These are phyloP conservation scores for Clarireedia paspali DNA, from an alignment of 2,329 filamentous ascomycete species.

Conservation along the genomic window DNA sequence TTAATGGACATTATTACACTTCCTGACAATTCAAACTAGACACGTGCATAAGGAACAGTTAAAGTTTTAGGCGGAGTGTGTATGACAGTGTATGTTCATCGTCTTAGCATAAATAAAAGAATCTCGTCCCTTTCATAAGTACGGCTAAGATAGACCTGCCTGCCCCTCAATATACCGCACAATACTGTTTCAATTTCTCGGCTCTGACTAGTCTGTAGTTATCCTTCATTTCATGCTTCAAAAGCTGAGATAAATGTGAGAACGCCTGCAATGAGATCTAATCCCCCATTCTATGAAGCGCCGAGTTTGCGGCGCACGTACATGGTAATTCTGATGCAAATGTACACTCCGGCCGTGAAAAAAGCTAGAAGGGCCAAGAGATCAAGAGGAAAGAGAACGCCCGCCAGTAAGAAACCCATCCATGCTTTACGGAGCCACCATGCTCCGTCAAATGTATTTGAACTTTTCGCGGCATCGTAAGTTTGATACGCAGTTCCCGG, in stretches of 20 bases:
- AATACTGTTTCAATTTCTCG: background rate
- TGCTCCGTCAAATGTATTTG: constrained; percentile 13
- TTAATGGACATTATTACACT: no score
- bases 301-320: constrained; percentile 18
- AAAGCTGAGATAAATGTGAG: background rate
- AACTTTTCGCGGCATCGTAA: constrained; percentile 9
- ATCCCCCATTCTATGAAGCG: constrained; percentile 24
- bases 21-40: background rate
- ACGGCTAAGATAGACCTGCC: background rate
- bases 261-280: constrained; percentile 23
- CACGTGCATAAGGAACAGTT: background rate
- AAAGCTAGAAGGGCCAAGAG: constrained; percentile 22
- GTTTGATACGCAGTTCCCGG: constrained; percentile 1
- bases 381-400: constrained; percentile 27
- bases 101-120: background rate
- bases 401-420: constrained; percentile 25
- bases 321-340: constrained; percentile 22
- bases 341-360: constrained; percentile 20
- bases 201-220: constrained; percentile 3
- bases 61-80: no score
- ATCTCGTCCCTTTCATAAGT: background rate
- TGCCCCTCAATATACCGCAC: background rate
- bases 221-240: constrained; percentile 9
- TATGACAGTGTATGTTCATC: background rate
- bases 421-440: constrained; percentile 23